phyloP scores from a whole-genome alignment of 148 eudicot genomes.

The Persicaria maculosa region DNA sequence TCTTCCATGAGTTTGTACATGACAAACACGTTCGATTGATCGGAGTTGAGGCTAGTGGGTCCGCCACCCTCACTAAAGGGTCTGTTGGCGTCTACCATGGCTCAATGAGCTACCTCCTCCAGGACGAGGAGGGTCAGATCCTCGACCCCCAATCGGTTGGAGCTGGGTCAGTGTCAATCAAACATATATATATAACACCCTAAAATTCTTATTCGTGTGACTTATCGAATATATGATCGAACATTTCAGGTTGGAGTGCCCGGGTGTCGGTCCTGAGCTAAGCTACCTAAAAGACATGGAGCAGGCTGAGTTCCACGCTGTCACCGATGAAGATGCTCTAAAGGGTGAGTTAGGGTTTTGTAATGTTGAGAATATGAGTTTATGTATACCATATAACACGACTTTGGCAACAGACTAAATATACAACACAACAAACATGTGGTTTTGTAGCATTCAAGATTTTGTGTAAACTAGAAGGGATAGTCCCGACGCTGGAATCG shows the following conservation, averaged over 20 bases:
- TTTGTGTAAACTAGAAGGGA: slow-evolving; percentile 46
- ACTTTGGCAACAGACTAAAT: not conserved
- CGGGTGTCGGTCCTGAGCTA: slow-evolving; percentile 49
- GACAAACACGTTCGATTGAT: slow-evolving; percentile 41
- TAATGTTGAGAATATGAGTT: not conserved
- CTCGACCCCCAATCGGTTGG: slow-evolving; percentile 58
- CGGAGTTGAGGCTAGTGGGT: slow-evolving; percentile 45
- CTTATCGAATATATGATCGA: not conserved
- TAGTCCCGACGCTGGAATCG: slow-evolving; percentile 44
- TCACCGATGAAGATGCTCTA: slow-evolving; percentile 47
- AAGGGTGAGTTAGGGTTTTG: slow-evolving; percentile 21
- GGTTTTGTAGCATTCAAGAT: slow-evolving; percentile 31
- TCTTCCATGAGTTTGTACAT: slow-evolving; percentile 41
- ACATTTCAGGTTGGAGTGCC: slow-evolving; percentile 40
- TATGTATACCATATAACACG: not conserved
- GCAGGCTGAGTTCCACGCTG: slow-evolving; percentile 33
- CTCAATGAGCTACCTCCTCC: slow-evolving; percentile 64
- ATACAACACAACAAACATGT: no score
- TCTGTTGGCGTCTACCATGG: slow-evolving; percentile 70
- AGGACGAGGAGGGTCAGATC: slow-evolving; percentile 63
- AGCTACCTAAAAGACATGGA: slow-evolving; percentile 46
- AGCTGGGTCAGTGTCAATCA: slow-evolving; percentile 43
- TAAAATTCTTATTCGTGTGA: not conserved
- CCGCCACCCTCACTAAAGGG: slow-evolving; percentile 53
- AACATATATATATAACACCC: not conserved